Conservation (phyloP, 2,329 filamentous ascomycete genomes). For the Zarea fungicola region DNA sequence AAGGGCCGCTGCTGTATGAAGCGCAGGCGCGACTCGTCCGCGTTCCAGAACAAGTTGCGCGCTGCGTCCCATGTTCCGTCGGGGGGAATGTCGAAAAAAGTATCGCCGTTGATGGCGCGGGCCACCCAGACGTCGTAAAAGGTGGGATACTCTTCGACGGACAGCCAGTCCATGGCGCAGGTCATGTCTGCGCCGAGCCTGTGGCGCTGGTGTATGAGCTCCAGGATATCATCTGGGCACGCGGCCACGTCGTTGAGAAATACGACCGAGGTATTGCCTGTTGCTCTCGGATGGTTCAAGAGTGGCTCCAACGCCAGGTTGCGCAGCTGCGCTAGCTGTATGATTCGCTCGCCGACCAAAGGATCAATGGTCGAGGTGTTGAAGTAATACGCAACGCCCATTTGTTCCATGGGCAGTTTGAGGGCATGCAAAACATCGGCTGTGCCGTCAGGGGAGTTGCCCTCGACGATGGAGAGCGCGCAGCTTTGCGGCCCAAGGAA, state of each 20-base stretch:
- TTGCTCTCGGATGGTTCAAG: conserved; percentile 22
- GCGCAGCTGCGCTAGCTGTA: conserved; percentile 43
- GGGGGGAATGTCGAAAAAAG: conserved; percentile 48
- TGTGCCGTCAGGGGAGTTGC: conserved; percentile 50
- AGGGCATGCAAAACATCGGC: conserved; percentile 42
- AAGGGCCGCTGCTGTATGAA: conserved; percentile 40
- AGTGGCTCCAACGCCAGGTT: conserved; percentile 49
- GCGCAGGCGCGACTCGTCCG: conserved; percentile 29
- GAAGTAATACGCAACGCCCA: conserved; percentile 39
- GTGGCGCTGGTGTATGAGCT: conserved; percentile 45
- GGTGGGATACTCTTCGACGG: conserved; percentile 35
- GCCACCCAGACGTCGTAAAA: conserved; percentile 57
- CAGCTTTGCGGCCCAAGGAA: conserved; percentile 47
- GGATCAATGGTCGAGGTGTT: conserved; percentile 39
- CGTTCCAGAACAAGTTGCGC: conserved; percentile 50
- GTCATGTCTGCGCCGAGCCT: conserved; percentile 47
- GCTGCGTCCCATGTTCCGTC: conserved; percentile 45
- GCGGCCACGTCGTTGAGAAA: conserved; percentile 51
- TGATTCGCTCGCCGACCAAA: conserved; percentile 37
- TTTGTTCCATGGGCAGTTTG: conserved; percentile 29
- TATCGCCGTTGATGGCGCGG: conserved; percentile 46
- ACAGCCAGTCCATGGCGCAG: conserved; percentile 56
- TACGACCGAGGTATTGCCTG: conserved; percentile 38
- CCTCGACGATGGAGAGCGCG: conserved; percentile 51
- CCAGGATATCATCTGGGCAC: conserved; percentile 52